These are phyloP conservation scores for Marasmius oreades DNA, from an alignment of 1,284 basidiomycete species.

Conservation along the genomic window DNA sequence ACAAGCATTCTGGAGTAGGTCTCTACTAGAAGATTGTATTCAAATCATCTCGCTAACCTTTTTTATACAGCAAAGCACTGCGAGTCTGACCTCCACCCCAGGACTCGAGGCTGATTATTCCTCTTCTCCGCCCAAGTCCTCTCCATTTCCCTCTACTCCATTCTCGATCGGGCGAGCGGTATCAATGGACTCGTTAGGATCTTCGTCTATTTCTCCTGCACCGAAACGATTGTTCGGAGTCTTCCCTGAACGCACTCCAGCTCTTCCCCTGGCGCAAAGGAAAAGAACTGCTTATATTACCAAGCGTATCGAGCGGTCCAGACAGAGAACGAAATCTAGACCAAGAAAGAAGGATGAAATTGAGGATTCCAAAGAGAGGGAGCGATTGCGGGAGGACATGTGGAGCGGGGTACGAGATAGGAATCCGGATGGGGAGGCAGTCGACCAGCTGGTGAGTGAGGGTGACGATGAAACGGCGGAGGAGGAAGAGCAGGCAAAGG, in stretches of 20 bases:
- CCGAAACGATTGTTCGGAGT: background rate
- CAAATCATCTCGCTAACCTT: background rate
- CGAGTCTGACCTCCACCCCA: background rate
- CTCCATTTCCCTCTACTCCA: background rate
- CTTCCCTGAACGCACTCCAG: constrained; percentile 3
- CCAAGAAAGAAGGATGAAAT: constrained; percentile 2
- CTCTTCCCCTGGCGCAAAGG: constrained; percentile 11
- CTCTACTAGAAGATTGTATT: background rate
- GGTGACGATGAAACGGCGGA: constrained; percentile 5
- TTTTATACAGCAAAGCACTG: background rate
- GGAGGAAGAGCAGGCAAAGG: background rate
- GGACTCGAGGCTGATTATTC: background rate
- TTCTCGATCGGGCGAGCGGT: background rate
- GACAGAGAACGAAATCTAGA: constrained; percentile 2
- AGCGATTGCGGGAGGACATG: no score
- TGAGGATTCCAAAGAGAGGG: background rate
- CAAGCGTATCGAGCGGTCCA: constrained; percentile 14
- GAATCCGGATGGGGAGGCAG: constrained; percentile 6
- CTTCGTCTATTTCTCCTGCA: background rate
- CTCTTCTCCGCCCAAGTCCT: background rate
- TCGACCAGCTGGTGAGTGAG: constrained; percentile 14
- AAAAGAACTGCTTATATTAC: constrained; percentile 13
- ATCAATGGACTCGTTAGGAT: background rate
- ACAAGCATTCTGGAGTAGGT: background rate
- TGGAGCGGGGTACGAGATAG: no score